phyloP scores from a whole-genome alignment of 345 rosid species.

The Eucalyptus curtisii region DNA sequence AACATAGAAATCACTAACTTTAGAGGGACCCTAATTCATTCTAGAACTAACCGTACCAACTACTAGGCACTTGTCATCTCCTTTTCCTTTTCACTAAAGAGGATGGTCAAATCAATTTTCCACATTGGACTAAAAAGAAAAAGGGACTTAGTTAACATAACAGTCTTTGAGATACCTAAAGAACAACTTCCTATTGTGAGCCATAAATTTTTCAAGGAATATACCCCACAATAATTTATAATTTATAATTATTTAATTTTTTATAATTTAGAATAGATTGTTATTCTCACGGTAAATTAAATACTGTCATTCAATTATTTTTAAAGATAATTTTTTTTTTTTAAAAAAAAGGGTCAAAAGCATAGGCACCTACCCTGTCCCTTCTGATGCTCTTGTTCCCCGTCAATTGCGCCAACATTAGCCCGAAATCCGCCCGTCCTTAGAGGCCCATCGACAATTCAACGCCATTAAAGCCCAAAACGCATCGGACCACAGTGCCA shows the following conservation, averaged over 20 bases:
- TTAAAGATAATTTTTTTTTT: too few species aligned
- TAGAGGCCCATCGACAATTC: not conserved
- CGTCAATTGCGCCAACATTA: not conserved
- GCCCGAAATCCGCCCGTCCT: not conserved
- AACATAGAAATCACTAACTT: not conserved
- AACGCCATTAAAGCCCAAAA: not conserved
- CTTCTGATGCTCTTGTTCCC: not conserved
- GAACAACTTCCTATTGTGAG: fast-evolving
- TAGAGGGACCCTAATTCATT: not conserved
- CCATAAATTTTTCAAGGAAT: fast-evolving
- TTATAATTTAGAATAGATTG: fast-evolving
- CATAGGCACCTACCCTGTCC: not conserved
- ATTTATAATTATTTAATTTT: too few species aligned
- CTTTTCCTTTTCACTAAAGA: not conserved
- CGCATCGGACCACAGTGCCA: not conserved
- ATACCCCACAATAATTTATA: fast-evolving
- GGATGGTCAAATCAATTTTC: not conserved
- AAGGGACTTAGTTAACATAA: too few species aligned
- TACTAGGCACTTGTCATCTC: not conserved
- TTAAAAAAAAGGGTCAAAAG: too few species aligned
- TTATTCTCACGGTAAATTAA: too few species aligned
- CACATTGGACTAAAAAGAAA: not conserved
- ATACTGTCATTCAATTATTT: too few species aligned
- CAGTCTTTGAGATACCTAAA: fast-evolving
- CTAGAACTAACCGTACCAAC: not conserved